Base-by-base conservation (phyloP, 2,329 filamentous ascomycete species). In the Diaporthe capsici region DNA sequence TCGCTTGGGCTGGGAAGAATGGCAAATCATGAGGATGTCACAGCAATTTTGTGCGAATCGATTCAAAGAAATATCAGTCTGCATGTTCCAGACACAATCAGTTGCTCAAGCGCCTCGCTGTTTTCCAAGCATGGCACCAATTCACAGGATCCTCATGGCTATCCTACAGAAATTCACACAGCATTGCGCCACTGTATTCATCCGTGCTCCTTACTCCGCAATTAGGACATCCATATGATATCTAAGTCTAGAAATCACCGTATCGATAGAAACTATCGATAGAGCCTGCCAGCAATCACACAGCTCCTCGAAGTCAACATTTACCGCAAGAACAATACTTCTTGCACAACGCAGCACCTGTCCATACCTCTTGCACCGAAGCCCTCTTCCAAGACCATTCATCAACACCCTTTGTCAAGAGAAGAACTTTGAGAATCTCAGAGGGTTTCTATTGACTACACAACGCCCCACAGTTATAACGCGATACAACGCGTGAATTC, bases 1-100 rank as follows among this genome's bases (percentile, higher is more conserved):
- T 65, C 25, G 25, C 39, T 65, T 65, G 39, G 60, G 60, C 25
- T 12, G 39, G 25, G 39, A 65, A 65, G 60, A 47, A 65, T 25
- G 25, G 7, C 17, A 47, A 31, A 20, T 47, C 25, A 31, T 65
- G 17, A 31, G 25, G 9, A 47, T 44, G 7, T 15, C 10, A 25
- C 17, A 7, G 34, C 7, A 3, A 3, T 8, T n/a, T 6, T 20
- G n/a, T 39, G 4, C 17, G 31, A 39, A 1, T 7, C 25, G 28
- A 20, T 34, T 57, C 28, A 10, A 57, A 57, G 15, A 34, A 57
- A 6, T 2, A 34, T 13, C 28, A 25, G 12, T 53, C n/a, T 28
- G 25, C 15, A 55, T 31, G 5, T 7, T 57, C 4, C 28, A 34
- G 15, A 17, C 8, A 8, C 8, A 9, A 34, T 17, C 15, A 17